Base-by-base conservation (phyloP, 345 rosid genomes). In the Populus nigra region DNA sequence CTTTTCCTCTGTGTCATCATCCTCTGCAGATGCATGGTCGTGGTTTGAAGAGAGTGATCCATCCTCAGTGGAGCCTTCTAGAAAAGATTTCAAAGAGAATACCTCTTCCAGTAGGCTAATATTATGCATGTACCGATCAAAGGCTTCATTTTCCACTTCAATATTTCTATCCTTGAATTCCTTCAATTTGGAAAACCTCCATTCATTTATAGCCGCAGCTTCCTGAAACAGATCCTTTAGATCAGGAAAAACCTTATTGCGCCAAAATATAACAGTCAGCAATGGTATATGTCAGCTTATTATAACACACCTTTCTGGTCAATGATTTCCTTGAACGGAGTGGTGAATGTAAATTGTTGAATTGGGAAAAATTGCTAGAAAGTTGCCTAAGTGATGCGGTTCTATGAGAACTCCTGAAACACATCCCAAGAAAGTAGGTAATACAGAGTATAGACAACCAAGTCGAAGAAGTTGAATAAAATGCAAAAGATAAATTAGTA, bases 111-210 rank as follows among this genome's bases (percentile, higher is more conserved):
- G 91, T 75, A 91, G 85, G 83, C 83, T 80, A 77, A 88, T 84
- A 82, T 92, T 91, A 76, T 83, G 87, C 93, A 91, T 86, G 77
- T 94, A 96, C 78, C 89, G 89, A 74, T 91, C 95, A 83, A 94
- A 96, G 55, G 95, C 92, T 80, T 92, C 95, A 49, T 90, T 92
- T 86, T 93, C 98, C 18, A 86, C 87, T 83, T 88, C 94, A 33
- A 93, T 84, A 81, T 89, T 90, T 78, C 89, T 83, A 41, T 92
- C 94, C 82, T 71, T 88, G 80, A 79, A 88, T 79, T 96, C 94
- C 87, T 91, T 92, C 66, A 96, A 81, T 89, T 88, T 96, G 39
- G 87, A 83, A 86, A 93, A 93, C 85, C 99, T 89, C 99, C 99
- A 96, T 76, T 91, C 97, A 66, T 93, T 96, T 69, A 96, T 86